Evolutionary conservation across 2,329 filamentous ascomycete genomes (phyloP).

Genomic region (Exophiala phaeomuriformis): DNA sequence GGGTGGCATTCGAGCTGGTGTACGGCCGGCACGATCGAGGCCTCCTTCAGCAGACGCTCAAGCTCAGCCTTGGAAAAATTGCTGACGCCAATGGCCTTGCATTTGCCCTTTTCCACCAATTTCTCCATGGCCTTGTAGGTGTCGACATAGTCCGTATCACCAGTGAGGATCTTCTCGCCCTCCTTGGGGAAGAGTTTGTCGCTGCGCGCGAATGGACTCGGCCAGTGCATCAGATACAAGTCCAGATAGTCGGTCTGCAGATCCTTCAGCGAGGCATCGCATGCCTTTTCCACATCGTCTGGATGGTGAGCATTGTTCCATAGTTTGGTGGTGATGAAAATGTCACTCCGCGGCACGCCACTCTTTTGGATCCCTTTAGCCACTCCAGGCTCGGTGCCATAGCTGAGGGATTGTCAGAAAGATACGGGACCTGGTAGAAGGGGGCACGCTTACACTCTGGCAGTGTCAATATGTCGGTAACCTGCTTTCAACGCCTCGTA

Average conservation of each 20-base stretch:
- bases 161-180: constrained; percentile 37
- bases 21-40: constrained; percentile 41
- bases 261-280: constrained; percentile 54
- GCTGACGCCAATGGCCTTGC: constrained; percentile 47
- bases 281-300: constrained; percentile 55
- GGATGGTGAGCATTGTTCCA: constrained; percentile 59
- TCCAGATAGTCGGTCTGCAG: constrained; percentile 61
- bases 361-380: constrained; percentile 58
- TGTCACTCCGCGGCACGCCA: constrained; percentile 55
- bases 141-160: constrained; percentile 44
- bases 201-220: constrained; percentile 47
- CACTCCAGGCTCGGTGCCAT: constrained; percentile 59
- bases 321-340: constrained; percentile 62
- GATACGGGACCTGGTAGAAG: constrained; percentile 8
- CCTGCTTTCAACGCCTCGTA: constrained; percentile 36
- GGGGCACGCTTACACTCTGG: constrained; percentile 33
- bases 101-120: constrained; percentile 37
- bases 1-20: constrained; percentile 50
- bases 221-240: constrained; percentile 64
- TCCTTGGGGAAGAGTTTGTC: constrained; percentile 42
- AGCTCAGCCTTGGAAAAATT: constrained; percentile 47
- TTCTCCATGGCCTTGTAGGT: constrained; percentile 48
- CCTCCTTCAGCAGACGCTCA: constrained; percentile 41
- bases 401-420: constrained; percentile 32
- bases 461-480: constrained; percentile 36